Evolutionary conservation across 2,329 filamentous ascomycete species (phyloP).

Genomic region (Stagonosporopsis cucurbitacearum): DNA sequence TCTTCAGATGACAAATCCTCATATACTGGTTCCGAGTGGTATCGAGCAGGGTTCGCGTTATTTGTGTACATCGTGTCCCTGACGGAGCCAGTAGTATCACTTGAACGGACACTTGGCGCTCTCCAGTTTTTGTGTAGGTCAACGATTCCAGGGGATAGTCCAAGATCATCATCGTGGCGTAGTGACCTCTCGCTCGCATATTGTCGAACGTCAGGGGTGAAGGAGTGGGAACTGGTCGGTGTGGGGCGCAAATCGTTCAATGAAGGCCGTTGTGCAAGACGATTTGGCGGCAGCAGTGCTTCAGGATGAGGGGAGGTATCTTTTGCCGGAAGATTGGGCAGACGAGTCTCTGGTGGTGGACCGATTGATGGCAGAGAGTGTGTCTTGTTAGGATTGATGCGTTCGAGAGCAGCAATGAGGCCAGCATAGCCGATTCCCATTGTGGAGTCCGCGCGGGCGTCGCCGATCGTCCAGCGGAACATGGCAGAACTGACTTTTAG

Average conservation of each 20-base stretch:
- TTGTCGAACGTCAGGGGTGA: slow-evolving; percentile 20
- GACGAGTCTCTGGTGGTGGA: slow-evolving; percentile 41
- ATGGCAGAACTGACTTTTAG: slow-evolving; percentile 69
- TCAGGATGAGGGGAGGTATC: slow-evolving; percentile 17
- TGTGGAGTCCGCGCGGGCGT: slow-evolving; percentile 63
- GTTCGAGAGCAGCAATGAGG: slow-evolving; percentile 68
- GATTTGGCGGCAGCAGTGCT: slow-evolving; percentile 9
- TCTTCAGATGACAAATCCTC: slow-evolving; percentile 32
- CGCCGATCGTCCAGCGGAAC: slow-evolving; percentile 69
- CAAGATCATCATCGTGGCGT: slow-evolving; percentile 25
- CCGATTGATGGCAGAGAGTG: slow-evolving; percentile 33
- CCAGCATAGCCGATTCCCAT: slow-evolving; percentile 72
- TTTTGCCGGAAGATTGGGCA: slow-evolving; percentile 38
- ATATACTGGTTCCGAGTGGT: slow-evolving; percentile 32
- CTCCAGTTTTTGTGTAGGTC: slow-evolving; percentile 41
- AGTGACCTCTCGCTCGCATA: slow-evolving; percentile 22
- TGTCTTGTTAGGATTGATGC: slow-evolving; percentile 49
- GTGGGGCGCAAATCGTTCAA: slow-evolving; percentile 26
- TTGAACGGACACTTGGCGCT: slow-evolving; percentile 37
- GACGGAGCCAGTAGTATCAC: slow-evolving; percentile 28
- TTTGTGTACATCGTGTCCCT: slow-evolving; percentile 38
- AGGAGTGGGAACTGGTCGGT: slow-evolving; percentile 18
- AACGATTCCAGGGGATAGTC: slow-evolving; percentile 25
- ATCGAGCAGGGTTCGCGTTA: slow-evolving; percentile 21
- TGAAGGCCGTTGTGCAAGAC: slow-evolving; percentile 20